Evolutionary conservation across 1,139 yeast species (phyloP).

Genomic region (Kazachstania sp.): DNA sequence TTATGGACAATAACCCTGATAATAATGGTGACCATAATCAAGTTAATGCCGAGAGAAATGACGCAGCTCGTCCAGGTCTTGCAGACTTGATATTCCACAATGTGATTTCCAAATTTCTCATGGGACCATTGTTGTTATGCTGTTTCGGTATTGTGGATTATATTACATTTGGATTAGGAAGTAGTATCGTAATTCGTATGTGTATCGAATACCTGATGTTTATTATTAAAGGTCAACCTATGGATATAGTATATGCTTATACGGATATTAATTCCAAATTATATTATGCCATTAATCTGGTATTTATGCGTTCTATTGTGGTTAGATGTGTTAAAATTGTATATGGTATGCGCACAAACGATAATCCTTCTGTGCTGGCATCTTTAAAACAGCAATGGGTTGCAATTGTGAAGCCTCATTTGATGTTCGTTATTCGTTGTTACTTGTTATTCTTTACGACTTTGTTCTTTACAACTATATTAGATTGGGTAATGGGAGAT

Average conservation of each 20-base stretch:
- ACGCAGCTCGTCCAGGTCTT: constrained; percentile 3
- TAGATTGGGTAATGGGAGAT: constrained; percentile 1
- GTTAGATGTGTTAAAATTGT: background rate
- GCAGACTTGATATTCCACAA: constrained; percentile 7
- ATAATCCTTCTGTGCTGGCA: background rate
- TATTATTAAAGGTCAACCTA: background rate
- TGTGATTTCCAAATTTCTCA: constrained; percentile 4
- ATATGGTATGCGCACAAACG: background rate
- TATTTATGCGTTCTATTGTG: background rate
- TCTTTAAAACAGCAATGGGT: constrained; percentile 1
- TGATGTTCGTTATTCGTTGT: background rate
- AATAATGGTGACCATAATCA: background rate
- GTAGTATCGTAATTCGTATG: background rate
- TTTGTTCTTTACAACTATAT: background rate
- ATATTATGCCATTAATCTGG: background rate
- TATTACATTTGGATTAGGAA: background rate
- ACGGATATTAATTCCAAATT: background rate
- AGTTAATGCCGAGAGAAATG: background rate
- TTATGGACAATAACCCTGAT: background rate
- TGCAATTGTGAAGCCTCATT: background rate
- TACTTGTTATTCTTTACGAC: background rate
- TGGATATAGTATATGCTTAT: background rate
- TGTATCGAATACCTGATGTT: background rate
- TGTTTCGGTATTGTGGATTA: background rate
- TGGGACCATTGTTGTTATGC: background rate